Evolutionary conservation across 345 rosid genomes (phyloP).

Genomic region (Citrus hindsii): DNA sequence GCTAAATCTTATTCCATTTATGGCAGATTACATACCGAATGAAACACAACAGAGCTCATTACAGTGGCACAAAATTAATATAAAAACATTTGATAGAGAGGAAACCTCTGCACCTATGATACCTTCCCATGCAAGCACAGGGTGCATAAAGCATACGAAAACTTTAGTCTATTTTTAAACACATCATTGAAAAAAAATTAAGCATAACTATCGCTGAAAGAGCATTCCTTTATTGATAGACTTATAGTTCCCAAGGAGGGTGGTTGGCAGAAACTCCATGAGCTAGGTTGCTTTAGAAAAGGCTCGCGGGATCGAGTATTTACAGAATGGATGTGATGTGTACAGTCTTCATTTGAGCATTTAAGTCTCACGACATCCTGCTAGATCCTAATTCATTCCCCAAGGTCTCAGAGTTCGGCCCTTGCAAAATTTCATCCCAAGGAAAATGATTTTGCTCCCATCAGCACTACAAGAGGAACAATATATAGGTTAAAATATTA

Average conservation of each 20-base stretch:
- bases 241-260: neutral
- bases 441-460: slow-evolving; percentile 15
- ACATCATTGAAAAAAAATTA: too few species aligned
- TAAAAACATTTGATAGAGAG: too few species aligned
- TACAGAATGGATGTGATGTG: slow-evolving; percentile 20
- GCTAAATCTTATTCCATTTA: too few species aligned
- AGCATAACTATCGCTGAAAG: too few species aligned
- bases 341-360: slow-evolving; percentile 32
- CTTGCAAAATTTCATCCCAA: slow-evolving; percentile 16
- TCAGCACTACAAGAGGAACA: slow-evolving; percentile 18
- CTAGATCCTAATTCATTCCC: slow-evolving; percentile 16
- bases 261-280: neutral
- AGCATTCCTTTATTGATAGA: too few species aligned
- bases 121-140: too few species aligned
- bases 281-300: slow-evolving; percentile 20
- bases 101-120: too few species aligned
- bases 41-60: too few species aligned
- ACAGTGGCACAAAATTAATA: too few species aligned
- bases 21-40: too few species aligned
- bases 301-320: slow-evolving; percentile 26
- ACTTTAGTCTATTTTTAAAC: too few species aligned
- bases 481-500: neutral
- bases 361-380: slow-evolving; percentile 8
- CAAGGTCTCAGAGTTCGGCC: slow-evolving; percentile 30
- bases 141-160: too few species aligned